phyloP scores from a whole-genome alignment of 495 filamentous ascomycete genomes.

The Penicillium paxilli region DNA sequence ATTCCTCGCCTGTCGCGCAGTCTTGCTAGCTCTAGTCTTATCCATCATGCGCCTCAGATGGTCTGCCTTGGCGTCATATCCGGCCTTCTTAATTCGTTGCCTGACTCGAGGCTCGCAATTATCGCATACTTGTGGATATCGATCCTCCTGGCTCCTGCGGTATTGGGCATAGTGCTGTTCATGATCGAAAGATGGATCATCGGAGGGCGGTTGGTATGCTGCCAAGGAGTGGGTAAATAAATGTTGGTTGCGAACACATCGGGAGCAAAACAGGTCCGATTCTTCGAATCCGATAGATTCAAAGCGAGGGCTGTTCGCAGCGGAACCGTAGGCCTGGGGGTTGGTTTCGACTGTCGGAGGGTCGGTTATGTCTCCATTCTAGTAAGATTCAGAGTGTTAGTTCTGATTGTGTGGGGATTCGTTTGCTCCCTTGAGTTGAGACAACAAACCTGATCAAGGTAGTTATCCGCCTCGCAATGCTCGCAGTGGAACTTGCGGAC shows the following conservation, averaged over 20 bases:
- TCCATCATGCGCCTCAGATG: constrained; percentile 72
- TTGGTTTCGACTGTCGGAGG: constrained; percentile 64
- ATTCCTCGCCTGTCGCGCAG: constrained; percentile 34
- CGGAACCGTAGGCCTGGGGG: constrained; percentile 21
- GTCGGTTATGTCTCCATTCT: constrained; percentile 82
- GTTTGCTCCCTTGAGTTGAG: constrained; percentile 8
- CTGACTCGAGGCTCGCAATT: constrained; percentile 69
- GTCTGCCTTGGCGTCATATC: constrained; percentile 79
- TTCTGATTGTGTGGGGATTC: background rate
- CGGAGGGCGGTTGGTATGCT: constrained; percentile 66
- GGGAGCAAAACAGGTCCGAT: constrained; percentile 67
- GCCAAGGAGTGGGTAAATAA: constrained; percentile 66
- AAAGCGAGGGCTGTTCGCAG: constrained; percentile 30
- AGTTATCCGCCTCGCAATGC: constrained; percentile 79
- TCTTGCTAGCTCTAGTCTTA: constrained; percentile 51
- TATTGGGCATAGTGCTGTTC: constrained; percentile 59
- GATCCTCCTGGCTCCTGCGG: constrained; percentile 63
- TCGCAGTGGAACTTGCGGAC: constrained; percentile 66
- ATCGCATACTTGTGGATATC: constrained; percentile 82
- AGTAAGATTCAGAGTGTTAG: background rate
- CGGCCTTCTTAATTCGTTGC: constrained; percentile 62
- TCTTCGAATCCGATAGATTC: constrained; percentile 38
- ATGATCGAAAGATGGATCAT: constrained; percentile 59
- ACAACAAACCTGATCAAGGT: constrained; percentile 62
- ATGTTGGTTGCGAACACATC: constrained; percentile 81